Evolutionary conservation across 305 asterid genomes (phyloP), one percentile per base, ranked within the genome.

Genomic region (Striga hermonthica): DNA sequence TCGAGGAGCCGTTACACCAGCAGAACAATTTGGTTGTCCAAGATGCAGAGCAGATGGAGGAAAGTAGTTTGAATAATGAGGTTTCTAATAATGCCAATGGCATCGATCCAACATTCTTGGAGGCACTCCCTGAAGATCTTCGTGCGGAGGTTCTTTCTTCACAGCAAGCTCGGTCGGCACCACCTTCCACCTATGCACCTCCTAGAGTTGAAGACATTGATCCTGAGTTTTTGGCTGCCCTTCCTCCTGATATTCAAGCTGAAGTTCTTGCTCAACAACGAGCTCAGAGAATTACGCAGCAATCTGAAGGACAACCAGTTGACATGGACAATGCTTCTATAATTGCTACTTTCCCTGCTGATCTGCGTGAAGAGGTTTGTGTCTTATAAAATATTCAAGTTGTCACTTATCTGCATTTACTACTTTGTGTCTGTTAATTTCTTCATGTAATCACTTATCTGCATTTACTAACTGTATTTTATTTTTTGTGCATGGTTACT

Each of bases 91-190:
- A 74, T 83, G 84, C 95, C 57, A 94, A 94, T 70, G 88, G 86
- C 72, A 94, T 94, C 69, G 99, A 94, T 69, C 99, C 96, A 6
- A 91, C 99, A 74, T 94, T 94, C 69, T 79, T 94, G 83, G 98
- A 94, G 80, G 99, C 99, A 31, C 96, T 94, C 71, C 99, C 99
- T 14, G 96, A 85, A 76, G 97, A 91, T 67, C 98, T 94, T 44
- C 93, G 99, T 64, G 99, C 98, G n/a, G 99, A 94, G 83, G 98
- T 94, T 80, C 95, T 94, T 78, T 96, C 99, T 74, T 94, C 99
- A 35, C 99, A 89, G 80, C 99, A 85, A 76, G 86, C 94, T 68
- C 97, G 77, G 79, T 57, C 96, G 69, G 83, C 84, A 62, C 91
- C 88, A 64, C 82, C 90, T 76, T 89, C 88, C 65, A 72, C 90